phyloP scores from a whole-genome alignment of 495 filamentous ascomycete species.

The Chaetomidium leptoderma region DNA sequence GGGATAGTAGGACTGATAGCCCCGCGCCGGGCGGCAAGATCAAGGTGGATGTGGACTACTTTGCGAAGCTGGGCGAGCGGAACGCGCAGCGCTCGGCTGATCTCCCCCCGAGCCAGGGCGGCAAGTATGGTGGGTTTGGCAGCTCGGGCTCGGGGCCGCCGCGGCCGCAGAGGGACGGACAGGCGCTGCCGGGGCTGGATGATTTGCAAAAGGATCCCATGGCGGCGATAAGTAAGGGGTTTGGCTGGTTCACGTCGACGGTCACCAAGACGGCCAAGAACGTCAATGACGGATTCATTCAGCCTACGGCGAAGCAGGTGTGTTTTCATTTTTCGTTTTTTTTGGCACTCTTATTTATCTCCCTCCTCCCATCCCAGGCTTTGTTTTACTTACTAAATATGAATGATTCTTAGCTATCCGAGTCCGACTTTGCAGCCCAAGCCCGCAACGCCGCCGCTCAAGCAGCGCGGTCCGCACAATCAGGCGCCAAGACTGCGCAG shows the following conservation, averaged over 20 bases:
- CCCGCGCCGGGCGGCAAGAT: constrained; percentile 48
- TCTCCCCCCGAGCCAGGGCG: constrained; percentile 80
- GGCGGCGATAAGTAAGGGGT: constrained; percentile 81
- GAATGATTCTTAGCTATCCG: constrained; percentile 55
- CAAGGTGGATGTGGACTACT: constrained; percentile 79
- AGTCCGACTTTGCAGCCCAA: constrained; percentile 83
- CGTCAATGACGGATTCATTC: constrained; percentile 82
- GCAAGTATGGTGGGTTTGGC: constrained; percentile 89
- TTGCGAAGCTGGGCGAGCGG: constrained; percentile 71
- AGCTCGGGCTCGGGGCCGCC: constrained; percentile 61
- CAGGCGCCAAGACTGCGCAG: constrained; percentile 56
- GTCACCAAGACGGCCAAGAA: constrained; percentile 85
- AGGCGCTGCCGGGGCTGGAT: constrained; percentile 61
- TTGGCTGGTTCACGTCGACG: constrained; percentile 86
- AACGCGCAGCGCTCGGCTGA: constrained; percentile 72
- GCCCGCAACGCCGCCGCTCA: constrained; percentile 66
- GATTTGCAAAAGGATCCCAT: constrained; percentile 90
- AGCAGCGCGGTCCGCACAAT: constrained; percentile 59
- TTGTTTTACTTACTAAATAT: constrained; percentile 8
- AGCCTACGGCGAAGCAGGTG: constrained; percentile 85
- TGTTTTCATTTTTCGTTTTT: too few species aligned
- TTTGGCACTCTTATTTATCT: too few species aligned
- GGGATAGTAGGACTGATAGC: constrained; percentile 64
- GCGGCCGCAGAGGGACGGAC: constrained; percentile 38
- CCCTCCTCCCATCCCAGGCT: not conserved